Evolutionary conservation across 148 eudicot genomes (phyloP).

Genomic region (Dianthus caryophyllus): DNA sequence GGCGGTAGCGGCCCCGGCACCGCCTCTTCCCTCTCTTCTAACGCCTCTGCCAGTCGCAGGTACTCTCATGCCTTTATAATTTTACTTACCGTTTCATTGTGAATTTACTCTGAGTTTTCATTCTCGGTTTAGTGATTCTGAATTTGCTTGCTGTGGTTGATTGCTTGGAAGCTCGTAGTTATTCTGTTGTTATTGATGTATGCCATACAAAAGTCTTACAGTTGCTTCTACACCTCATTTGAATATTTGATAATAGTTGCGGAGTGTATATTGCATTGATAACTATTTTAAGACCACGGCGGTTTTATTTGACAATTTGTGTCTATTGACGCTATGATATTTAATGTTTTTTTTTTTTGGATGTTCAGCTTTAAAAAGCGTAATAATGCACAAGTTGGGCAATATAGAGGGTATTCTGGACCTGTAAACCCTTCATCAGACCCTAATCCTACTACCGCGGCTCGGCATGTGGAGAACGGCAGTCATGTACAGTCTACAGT

Average conservation of each 20-base stretch:
- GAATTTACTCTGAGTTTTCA: too few relatives aligned
- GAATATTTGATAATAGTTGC: too few relatives aligned
- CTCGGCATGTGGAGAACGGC: slow-evolving; percentile 53
- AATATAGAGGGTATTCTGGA: slow-evolving; percentile 37
- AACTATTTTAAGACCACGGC: too few relatives aligned
- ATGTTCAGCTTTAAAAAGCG: slow-evolving; percentile 61
- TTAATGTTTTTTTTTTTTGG: slow-evolving; percentile 5
- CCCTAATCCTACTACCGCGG: slow-evolving; percentile 33
- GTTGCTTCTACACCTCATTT: too few relatives aligned
- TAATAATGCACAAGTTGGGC: slow-evolving; percentile 73
- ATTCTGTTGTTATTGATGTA: slow-evolving; percentile 7
- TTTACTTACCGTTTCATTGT: neutral
- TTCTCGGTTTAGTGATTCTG: too few relatives aligned
- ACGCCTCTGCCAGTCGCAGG: slow-evolving; percentile 44
- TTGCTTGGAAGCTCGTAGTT: neutral
- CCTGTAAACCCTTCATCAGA: slow-evolving; percentile 33
- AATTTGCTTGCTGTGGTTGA: slow-evolving; percentile 1
- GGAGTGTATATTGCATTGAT: too few relatives aligned
- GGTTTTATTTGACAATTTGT: too few relatives aligned
- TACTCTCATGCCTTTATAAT: slow-evolving; percentile 11
- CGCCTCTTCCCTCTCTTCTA: slow-evolving; percentile 46
- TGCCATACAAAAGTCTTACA: too few relatives aligned
- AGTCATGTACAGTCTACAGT: slow-evolving; percentile 43
- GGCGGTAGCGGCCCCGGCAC: slow-evolving; percentile 25
- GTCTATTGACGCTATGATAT: too few relatives aligned